Conservation (phyloP, 768 basidiomycete genomes). For the Leccinum subgranulosum region DNA sequence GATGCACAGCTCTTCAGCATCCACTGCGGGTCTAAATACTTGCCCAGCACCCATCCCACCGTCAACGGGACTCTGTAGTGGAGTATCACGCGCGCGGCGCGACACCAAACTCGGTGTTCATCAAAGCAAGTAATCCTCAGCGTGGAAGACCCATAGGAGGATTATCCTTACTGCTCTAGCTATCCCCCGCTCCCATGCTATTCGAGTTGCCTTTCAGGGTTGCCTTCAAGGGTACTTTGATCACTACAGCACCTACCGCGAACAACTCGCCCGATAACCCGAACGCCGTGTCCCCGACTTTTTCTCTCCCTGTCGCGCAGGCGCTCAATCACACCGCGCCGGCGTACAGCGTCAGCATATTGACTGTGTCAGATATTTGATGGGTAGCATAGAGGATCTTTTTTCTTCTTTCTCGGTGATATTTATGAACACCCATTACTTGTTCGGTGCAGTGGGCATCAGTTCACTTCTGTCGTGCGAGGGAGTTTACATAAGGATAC, state of each 20-base stretch:
- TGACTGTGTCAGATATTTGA: constrained; percentile 3
- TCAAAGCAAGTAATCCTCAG: constrained; percentile 43
- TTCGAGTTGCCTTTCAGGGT: constrained; percentile 55
- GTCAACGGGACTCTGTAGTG: constrained; percentile 51
- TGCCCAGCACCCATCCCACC: constrained; percentile 56
- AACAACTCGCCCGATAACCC: not conserved
- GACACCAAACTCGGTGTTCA: constrained; percentile 24
- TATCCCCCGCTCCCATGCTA: too few relatives aligned
- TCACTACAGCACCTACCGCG: not conserved
- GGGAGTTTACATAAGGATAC: not conserved
- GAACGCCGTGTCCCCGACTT: not conserved
- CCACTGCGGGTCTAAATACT: constrained; percentile 57
- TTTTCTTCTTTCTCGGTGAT: not conserved
- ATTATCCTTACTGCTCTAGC: not conserved
- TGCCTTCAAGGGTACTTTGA: constrained; percentile 19
- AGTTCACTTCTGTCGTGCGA: not conserved
- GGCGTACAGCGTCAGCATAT: constrained; percentile 38
- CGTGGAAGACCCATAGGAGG: too few relatives aligned
- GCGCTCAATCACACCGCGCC: too few relatives aligned
- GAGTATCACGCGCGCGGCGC: constrained; percentile 39
- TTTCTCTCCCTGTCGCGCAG: constrained; percentile 11
- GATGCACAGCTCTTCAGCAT: constrained; percentile 51
- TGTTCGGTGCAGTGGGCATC: not conserved
- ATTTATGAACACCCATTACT: not conserved
- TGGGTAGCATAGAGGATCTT: not conserved